Evolutionary conservation across 225 moss, liverwort and hornwort species (phyloP).

Genomic region (Marchantia paleacea): DNA sequence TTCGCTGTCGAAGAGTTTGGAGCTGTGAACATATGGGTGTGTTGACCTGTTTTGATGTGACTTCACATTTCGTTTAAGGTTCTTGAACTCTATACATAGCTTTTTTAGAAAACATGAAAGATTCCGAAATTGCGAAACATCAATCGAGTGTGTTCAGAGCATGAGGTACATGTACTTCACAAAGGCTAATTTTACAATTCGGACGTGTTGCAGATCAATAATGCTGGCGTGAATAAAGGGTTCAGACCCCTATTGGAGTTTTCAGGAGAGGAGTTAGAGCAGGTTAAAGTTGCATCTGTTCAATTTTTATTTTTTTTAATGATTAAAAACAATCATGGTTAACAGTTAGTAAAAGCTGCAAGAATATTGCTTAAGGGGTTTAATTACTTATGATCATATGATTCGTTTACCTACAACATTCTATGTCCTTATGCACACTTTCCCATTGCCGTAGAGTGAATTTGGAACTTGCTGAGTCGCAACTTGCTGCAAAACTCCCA

Average conservation of each 20-base stretch:
- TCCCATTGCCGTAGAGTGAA: too few species aligned
- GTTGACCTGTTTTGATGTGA: conserved; percentile 14
- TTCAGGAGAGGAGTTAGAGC: conserved; percentile 73
- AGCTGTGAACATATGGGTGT: conserved; percentile 65
- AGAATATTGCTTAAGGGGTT: too few species aligned
- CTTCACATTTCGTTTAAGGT: too few species aligned
- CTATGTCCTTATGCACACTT: too few species aligned
- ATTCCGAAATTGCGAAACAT: background rate
- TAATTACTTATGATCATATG: too few species aligned
- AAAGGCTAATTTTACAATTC: background rate
- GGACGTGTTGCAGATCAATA: conserved; percentile 55
- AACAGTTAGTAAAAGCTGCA: too few species aligned
- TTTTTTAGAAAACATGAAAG: too few species aligned
- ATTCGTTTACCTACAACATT: too few species aligned
- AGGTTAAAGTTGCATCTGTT: conserved; percentile 33
- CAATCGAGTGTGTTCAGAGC: background rate
- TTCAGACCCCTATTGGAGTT: conserved; percentile 84
- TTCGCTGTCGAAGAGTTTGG: conserved; percentile 73
- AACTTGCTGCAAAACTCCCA: background rate
- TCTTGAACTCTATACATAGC: too few species aligned
- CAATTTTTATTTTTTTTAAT: too few species aligned
- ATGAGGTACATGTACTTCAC: background rate
- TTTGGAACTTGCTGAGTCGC: background rate
- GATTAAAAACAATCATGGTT: too few species aligned
- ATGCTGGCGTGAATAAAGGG: conserved; percentile 90